Conservation (phyloP, 208 protist genomes). For the Balamuthia mandrillaris region DNA sequence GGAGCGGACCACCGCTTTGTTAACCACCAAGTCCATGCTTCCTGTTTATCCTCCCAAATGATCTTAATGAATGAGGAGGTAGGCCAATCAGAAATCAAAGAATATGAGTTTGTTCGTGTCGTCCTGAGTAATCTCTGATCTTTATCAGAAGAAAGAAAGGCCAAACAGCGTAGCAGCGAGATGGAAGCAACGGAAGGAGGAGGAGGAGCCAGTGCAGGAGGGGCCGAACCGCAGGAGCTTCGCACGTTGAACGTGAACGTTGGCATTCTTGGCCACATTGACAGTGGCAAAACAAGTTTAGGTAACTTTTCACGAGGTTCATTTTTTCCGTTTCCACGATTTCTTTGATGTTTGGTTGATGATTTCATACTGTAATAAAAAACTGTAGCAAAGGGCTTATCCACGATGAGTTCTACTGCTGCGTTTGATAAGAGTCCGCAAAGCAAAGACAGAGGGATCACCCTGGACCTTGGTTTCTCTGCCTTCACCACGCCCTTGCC, state of each 20-base stretch:
- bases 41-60: no score
- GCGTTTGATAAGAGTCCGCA: constrained; percentile 96
- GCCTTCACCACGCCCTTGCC: constrained; percentile 51
- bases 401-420: constrained; percentile 86
- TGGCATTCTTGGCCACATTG: constrained; percentile 93
- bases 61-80: no score
- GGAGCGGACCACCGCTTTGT: no score
- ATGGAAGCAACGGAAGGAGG: no score
- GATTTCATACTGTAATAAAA: constrained; percentile 32
- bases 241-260: constrained; percentile 93
- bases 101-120: no score
- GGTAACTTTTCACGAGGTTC: not conserved
- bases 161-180: no score
- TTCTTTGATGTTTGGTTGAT: not conserved
- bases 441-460: constrained; percentile 92
- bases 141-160: no score
- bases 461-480: constrained; percentile 96
- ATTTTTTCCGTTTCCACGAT: not conserved
- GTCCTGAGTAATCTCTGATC: no score
- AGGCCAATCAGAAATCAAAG: no score
- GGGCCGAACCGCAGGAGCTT: no score
- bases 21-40: no score
- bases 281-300: constrained; percentile 92
- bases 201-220: no score
- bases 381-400: constrained; percentile 84